A percentile compares a stretch with the other conserved stretches of the same genome.
Evolutionary conservation across 1,139 yeast species (phyloP).

Genomic region (Debaryomyces udenii): DNA sequence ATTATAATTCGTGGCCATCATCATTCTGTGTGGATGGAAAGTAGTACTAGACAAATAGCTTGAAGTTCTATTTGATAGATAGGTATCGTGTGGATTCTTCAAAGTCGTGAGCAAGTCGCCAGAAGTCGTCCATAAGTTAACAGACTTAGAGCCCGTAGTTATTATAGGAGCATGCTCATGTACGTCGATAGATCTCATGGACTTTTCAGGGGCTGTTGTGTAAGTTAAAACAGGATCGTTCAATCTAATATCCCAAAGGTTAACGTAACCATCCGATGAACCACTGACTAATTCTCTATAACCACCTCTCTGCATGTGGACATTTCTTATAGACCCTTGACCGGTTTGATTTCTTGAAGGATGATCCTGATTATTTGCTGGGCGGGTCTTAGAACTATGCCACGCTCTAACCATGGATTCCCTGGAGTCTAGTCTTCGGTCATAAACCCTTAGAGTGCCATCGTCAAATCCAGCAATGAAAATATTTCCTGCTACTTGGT

Average conservation of each 20-base stretch:
- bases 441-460: conserved; percentile 89
- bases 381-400: conserved; percentile 42
- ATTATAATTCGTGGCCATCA: conserved; percentile 82
- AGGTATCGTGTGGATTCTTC: conserved; percentile 54
- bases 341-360: conserved; percentile 19
- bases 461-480: conserved; percentile 93
- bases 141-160: conserved; percentile 79
- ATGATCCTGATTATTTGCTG: conserved; percentile 7
- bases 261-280: conserved; percentile 78
- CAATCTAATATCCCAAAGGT: conserved; percentile 86
- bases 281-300: conserved; percentile 87
- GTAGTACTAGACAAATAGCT: conserved; percentile 65
- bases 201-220: conserved; percentile 57
- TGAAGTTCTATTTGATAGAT: conserved; percentile 49
- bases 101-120: conserved; percentile 73
- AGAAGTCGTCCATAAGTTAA: conserved; percentile 85
- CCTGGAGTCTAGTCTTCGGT: conserved; percentile 80
- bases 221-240: conserved; percentile 72
- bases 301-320: conserved; percentile 97
- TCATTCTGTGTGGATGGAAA: conserved; percentile 95
- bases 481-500: conserved; percentile 93
- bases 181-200: conserved; percentile 74
- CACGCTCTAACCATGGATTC: conserved; percentile 87
- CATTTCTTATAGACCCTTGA: conserved; percentile 68
- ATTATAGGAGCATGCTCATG: conserved; percentile 97